Base-by-base conservation (phyloP, 2,329 filamentous ascomycete genomes). In the Coniochaeta sp. region DNA sequence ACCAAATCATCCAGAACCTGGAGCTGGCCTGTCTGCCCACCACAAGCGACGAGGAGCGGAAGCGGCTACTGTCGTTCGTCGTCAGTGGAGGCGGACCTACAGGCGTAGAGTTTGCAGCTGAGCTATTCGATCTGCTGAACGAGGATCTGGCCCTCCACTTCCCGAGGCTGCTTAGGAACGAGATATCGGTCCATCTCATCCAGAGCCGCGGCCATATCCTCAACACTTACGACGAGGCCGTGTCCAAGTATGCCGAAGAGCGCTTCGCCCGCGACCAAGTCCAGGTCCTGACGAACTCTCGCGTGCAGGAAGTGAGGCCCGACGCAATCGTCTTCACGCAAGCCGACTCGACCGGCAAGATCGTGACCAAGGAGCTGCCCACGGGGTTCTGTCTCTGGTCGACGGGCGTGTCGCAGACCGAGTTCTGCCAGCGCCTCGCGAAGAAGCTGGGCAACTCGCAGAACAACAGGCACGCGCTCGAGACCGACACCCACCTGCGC, bases 341-440 rank as follows among this genome's bases (percentile, higher is more conserved):
- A 72, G 89, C 90, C 69, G 80, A 81, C 56, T 84, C 89, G 3
- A 79, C 91, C 59, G 92, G 91, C 50, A 84, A 86, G 32, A 74
- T 87, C 0, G 68, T 96, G n/a, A 89, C 87, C 26, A 99, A 99
- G 73, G 95, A 99, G 69, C 85, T 99, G 0, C 93, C 95, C 0
- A 93, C 91, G 80, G 95, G 92, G 30, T 96, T 99, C 77, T 98
- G 95, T 68, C 81, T 99, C 16, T 99, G 95, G 95, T 98, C 95
- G 0, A 99, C 95, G 0, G 95, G 95, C 62, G 93, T 99, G 47
- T 81, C 93, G 0, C 95, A 96, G 71, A 90, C 91, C 4, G 83
- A 89, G 28, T 87, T 99, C 65, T 89, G 86, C 71, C 84, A 91
- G 73, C 88, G 79, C 19, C 77, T 99, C 30, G 88, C 93, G 2